Evolutionary conservation across 495 filamentous ascomycete genomes (phyloP).

Genomic region (Aspergillus homomorphus): DNA sequence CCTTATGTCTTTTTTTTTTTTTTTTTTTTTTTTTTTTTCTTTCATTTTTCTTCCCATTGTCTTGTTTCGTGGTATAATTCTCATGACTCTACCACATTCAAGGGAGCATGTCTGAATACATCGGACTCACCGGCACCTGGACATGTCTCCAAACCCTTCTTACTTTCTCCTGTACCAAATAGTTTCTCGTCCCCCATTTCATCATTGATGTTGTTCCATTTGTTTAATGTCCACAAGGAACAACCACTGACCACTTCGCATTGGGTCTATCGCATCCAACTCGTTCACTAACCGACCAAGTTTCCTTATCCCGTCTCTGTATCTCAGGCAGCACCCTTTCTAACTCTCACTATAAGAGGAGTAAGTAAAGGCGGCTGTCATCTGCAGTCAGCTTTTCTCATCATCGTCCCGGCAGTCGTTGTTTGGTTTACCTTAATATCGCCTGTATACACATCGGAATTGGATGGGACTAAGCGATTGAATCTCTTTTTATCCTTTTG

Average conservation of each 20-base stretch:
- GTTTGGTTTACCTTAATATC: conserved; percentile 11
- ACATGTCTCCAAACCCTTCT: conserved; percentile 2
- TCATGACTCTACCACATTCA: not conserved
- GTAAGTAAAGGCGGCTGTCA: not conserved
- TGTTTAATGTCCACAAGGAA: conserved; percentile 17
- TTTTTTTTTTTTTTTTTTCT: conserved; percentile 1
- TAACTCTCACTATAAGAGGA: not conserved
- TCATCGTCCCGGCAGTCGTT: conserved; percentile 20
- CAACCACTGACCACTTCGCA: conserved; percentile 3
- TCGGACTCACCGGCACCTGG: not conserved
- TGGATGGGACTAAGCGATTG: conserved; percentile 20
- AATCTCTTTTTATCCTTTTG: conserved; percentile 7
- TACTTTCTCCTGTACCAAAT: conserved; percentile 12
- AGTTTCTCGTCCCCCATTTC: conserved; percentile 4
- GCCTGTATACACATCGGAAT: conserved; percentile 15
- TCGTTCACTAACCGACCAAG: conserved; percentile 1
- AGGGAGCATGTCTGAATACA: not conserved
- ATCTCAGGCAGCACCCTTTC: not conserved
- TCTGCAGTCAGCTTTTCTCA: conserved; percentile 10
- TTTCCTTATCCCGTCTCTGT: conserved; percentile 11
- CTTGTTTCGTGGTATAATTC: not conserved
- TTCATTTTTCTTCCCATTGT: not conserved
- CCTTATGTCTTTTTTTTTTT: conserved; percentile 2
- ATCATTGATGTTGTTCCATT: conserved; percentile 23
- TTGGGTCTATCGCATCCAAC: conserved; percentile 7